Evolutionary conservation across 2,329 filamentous ascomycete species (phyloP), one percentile per base, ranked within the genome.

Genomic region (Chaetomiaceae sp.): DNA sequence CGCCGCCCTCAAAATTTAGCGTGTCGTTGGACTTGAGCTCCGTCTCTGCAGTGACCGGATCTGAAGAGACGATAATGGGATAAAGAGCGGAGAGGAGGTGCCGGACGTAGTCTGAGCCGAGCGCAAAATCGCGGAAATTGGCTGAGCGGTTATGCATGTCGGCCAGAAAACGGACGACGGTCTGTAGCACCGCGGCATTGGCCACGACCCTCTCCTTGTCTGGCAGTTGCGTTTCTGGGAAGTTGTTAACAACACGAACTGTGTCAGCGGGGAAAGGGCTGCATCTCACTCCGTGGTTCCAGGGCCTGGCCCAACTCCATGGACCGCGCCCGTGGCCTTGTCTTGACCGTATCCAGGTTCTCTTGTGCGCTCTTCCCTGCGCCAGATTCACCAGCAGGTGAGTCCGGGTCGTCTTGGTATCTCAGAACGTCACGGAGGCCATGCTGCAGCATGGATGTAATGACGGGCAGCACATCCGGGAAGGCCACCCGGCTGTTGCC

Each of bases 1-100:
- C 88, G 36, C 84, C 82, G 1, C 88, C 88, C 55, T 93, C 88
- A 55, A 95, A 95, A 0, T 81, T 91, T 47, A 95, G 75, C 10
- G 86, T 86, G 55, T 90, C 84, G 56, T 85, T 78, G 14, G 88
- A 90, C 57, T 88, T 82, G n/a, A 97, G 69, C 63, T 98, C 93
- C 0, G 83, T 86, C 57, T 93, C 86, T 0, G 93, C 83, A 45
- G 79, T 84, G 32, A 96, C 83, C 18, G 83, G 76, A 65, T 96
- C 88, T 11, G 87, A 83, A 56, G 88, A 91, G 20, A 95, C 89
- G 40, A 96, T 78, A 15, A 93, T 80, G 2, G 93, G 90, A 61
- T 93, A 98, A 2, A 97, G 70, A 11, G 88, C 83, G 29, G 81
- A 79, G 1, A 96, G 73, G 4, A 98, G 69, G 38, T 88, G 74